Evolutionary conservation across 306 rosid genomes (phyloP), one percentile per base, ranked within the genome.

Genomic region (Corylus americana): DNA sequence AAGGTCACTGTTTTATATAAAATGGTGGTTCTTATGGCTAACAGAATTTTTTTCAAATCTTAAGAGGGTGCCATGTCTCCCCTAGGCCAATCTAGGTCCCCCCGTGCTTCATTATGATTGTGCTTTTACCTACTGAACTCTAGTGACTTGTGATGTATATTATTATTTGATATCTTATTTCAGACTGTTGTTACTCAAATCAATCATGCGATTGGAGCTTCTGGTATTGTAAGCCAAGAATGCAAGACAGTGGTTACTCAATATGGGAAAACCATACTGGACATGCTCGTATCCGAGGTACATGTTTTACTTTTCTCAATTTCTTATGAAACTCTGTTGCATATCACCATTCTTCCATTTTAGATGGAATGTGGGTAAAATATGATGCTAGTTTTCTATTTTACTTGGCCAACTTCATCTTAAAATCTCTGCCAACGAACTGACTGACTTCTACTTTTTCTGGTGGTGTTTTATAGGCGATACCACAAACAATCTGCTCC

Each of bases 141-240:
- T 10, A 75, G 27, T 13, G 69, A 50, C 37, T 69, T 20, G 67
- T 64, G 44, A 70, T 50, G 27, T 8, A 70, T 76, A 48, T 31
- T 48, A 37, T 37, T 37, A 5, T 37, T 37, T 37, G 42, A 37
- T 37, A 37, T 37, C 42, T 71, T 55, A 66, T 83, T 63, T 47
- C 74, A 85, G 81, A 48, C 25, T 70, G 78, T 85, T 3, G 67
- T 85, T 74, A 73, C 85, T 54, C 83, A 81, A 79, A 85, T 81
- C 62, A 85, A 85, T 70, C 83, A 78, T 74, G 88, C 83, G 48
- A 85, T 85, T 81, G 88, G 88, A 61, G 88, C 88, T 0, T 66
- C 68, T 55, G 88, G 88, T 29, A 13, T 69, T 51, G 83, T 80
- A 37, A 77, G 78, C 72, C 85, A 84, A 81, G 84, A 81, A 69